phyloP scores from a whole-genome alignment of 2,329 filamentous ascomycete genomes.

The Zarea fungicola region DNA sequence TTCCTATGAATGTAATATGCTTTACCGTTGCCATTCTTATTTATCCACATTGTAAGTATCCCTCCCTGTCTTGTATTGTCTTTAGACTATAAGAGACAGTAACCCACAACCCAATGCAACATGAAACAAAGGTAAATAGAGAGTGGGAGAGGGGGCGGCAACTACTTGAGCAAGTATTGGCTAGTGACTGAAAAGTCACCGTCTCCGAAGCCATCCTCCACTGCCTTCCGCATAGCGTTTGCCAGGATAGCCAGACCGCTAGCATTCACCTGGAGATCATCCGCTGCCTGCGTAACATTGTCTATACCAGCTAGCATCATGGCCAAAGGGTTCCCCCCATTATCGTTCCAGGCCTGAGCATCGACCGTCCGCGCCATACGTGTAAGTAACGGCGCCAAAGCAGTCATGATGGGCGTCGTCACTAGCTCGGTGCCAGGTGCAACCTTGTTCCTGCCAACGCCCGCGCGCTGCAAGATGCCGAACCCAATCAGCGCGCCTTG shows the following conservation, averaged over 20 bases:
- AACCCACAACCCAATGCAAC: too few relatives aligned
- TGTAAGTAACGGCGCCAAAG: slow-evolving; percentile 22
- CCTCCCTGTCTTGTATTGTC: too few relatives aligned
- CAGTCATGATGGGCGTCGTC: slow-evolving; percentile 20
- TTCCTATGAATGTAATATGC: too few relatives aligned
- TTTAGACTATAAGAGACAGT: too few relatives aligned
- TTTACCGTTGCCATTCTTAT: too few relatives aligned
- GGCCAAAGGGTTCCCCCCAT: slow-evolving; percentile 22
- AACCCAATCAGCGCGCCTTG: slow-evolving; percentile 21
- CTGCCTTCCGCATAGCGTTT: slow-evolving; percentile 15
- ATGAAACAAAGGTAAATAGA: too few relatives aligned
- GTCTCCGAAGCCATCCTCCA: neutral
- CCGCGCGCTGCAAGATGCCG: slow-evolving; percentile 18
- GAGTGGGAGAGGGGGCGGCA: too few relatives aligned
- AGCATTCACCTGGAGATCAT: slow-evolving; percentile 3
- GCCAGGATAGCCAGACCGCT: slow-evolving; percentile 16
- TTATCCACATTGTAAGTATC: too few relatives aligned
- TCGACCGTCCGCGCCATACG: slow-evolving; percentile 20
- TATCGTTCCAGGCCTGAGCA: slow-evolving; percentile 19
- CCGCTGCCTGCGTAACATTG: slow-evolving; percentile 19
- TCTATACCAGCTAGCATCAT: slow-evolving; percentile 22
- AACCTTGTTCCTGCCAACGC: neutral
- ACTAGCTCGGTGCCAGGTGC: slow-evolving; percentile 14
- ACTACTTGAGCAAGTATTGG: neutral
- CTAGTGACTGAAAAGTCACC: neutral